Evolutionary conservation across 306 rosid species (phyloP).

Genomic region (Rosa multiflora): DNA sequence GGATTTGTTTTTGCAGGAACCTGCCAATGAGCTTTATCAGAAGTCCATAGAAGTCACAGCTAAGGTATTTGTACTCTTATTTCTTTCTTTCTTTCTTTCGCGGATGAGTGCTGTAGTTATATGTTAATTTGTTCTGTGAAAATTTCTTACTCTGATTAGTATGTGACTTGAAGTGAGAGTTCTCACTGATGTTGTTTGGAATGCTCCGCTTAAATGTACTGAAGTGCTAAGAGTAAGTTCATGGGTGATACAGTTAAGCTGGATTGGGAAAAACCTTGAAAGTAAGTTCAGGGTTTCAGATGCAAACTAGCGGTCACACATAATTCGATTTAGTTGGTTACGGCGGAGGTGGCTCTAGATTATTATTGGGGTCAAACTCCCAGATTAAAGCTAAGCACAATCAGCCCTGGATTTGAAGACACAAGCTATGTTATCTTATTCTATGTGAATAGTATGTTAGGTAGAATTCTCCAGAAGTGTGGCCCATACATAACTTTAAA

Average conservation of each 20-base stretch:
- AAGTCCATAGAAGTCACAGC: slow-evolving; percentile 67
- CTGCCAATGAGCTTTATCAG: slow-evolving; percentile 62
- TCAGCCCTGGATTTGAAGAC: not conserved
- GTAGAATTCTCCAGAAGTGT: not conserved
- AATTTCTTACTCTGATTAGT: not conserved
- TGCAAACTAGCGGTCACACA: not conserved
- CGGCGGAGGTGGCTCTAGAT: not conserved
- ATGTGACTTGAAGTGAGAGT: not conserved
- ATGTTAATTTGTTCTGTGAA: not conserved
- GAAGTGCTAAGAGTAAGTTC: not conserved
- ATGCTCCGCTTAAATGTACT: not conserved
- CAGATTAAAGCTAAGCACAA: not conserved
- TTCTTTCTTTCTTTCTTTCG: not conserved
- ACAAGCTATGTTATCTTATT: not conserved
- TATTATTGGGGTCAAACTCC: no score
- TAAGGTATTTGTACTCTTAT: slow-evolving; percentile 43
- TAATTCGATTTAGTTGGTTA: not conserved
- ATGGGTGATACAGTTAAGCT: not conserved
- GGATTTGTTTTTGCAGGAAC: slow-evolving; percentile 56
- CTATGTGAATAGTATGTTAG: not conserved
- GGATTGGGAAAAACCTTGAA: not conserved
- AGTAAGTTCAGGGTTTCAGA: not conserved
- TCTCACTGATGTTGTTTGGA: not conserved
- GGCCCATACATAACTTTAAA: not conserved
- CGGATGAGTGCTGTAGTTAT: not conserved